Evolutionary conservation across 176 grass and related monocot species (phyloP).

Genomic region (Aegilops bicornis): DNA sequence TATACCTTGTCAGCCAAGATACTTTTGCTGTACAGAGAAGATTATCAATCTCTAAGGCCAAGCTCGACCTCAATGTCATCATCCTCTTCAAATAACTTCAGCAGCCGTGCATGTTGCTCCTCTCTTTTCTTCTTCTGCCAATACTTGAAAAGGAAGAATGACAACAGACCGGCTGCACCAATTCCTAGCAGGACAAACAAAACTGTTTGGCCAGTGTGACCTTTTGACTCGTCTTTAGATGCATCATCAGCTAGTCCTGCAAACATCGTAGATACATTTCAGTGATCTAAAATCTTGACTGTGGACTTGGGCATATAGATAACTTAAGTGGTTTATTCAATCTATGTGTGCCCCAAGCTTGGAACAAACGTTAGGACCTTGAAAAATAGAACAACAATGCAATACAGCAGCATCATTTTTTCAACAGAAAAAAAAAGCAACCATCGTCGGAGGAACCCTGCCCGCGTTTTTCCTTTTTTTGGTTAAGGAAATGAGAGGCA

Average conservation of each 20-base stretch:
- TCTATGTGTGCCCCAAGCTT: neutral
- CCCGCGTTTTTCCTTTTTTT: neutral
- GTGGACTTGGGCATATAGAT: neutral
- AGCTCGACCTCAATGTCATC: conserved; percentile 84
- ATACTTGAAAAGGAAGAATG: conserved; percentile 84
- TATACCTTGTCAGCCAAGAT: conserved; percentile 64
- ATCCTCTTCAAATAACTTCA: conserved; percentile 91
- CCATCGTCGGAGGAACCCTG: neutral
- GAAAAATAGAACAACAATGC: neutral
- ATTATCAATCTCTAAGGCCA: conserved; percentile 70
- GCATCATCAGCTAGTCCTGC: conserved; percentile 67
- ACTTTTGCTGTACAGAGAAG: conserved; percentile 44
- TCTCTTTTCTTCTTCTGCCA: conserved; percentile 98
- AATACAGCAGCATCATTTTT: neutral
- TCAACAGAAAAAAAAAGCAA: neutral
- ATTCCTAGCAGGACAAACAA: conserved; percentile 60
- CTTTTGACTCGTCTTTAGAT: conserved; percentile 50
- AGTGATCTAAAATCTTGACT: conserved; percentile 20
- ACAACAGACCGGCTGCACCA: conserved; percentile 42
- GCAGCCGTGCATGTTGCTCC: conserved; percentile 78
- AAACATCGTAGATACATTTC: conserved; percentile 22
- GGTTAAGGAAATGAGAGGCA: neutral
- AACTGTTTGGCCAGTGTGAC: conserved; percentile 65
- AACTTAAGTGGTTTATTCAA: neutral
- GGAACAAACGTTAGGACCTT: neutral